Conservation (phyloP, 108 stramenopile species). For the Pseudonitzschia multistriata region DNA sequence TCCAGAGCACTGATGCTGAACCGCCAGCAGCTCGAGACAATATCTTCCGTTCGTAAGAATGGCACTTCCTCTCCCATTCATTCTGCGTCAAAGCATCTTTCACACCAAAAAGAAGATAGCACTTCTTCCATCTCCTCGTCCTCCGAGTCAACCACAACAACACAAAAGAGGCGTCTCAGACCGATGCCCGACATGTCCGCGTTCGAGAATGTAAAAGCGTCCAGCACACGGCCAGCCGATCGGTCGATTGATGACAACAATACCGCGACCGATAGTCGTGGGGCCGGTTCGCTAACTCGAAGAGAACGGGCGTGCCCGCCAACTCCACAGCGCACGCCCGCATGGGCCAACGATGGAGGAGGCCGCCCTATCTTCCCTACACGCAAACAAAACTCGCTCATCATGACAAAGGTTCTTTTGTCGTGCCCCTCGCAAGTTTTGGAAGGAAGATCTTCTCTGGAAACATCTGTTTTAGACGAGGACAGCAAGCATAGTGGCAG, state of each 20-base stretch:
- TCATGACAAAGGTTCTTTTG: slow-evolving; percentile 66
- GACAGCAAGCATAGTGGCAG: slow-evolving; percentile 31
- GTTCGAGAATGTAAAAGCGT: slow-evolving; percentile 47
- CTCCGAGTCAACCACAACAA: slow-evolving; percentile 25
- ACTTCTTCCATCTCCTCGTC: slow-evolving; percentile 4
- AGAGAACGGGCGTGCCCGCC: slow-evolving; percentile 59
- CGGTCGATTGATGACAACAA: slow-evolving; percentile 41
- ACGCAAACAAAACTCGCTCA: slow-evolving; percentile 56
- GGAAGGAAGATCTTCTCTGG: slow-evolving; percentile 67
- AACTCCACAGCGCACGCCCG: slow-evolving; percentile 74
- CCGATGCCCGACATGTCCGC: slow-evolving; percentile 85
- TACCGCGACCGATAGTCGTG: slow-evolving; percentile 18
- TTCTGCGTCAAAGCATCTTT: not conserved
- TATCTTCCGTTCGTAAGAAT: not conserved
- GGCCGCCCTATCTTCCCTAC: slow-evolving; percentile 18
- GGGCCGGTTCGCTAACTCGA: slow-evolving; percentile 12
- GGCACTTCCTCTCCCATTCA: not conserved
- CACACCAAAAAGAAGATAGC: slow-evolving; percentile 1
- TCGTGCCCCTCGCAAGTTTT: slow-evolving; percentile 65
- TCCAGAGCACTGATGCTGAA: not conserved
- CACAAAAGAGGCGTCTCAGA: slow-evolving; percentile 42
- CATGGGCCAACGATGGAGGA: slow-evolving; percentile 61
- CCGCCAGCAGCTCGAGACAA: slow-evolving; percentile 1
- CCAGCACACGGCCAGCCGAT: slow-evolving; percentile 38
- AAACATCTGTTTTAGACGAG: slow-evolving; percentile 68